Conservation (phyloP, 2,329 filamentous ascomycete species). For the Pleomassaria siparia region DNA sequence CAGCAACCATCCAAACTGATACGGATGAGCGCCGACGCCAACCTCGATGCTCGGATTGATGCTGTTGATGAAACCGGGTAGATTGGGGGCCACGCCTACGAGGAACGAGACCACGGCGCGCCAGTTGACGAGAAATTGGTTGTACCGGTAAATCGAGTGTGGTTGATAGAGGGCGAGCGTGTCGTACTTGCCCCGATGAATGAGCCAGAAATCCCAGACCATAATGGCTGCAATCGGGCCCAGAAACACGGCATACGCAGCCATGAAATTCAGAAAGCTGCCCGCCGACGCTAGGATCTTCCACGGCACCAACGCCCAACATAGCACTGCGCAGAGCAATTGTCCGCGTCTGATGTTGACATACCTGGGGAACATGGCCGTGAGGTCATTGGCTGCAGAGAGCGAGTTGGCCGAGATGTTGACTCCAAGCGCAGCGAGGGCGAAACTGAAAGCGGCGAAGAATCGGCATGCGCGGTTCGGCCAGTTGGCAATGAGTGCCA, state of each 20-base stretch:
- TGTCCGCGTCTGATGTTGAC: slow-evolving; percentile 56
- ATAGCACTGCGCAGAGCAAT: slow-evolving; percentile 47
- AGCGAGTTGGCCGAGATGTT: slow-evolving; percentile 58
- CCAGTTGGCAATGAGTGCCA: slow-evolving; percentile 44
- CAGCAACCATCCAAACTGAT: slow-evolving; percentile 67
- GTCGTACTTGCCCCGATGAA: slow-evolving; percentile 54
- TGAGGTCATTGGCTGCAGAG: slow-evolving; percentile 57
- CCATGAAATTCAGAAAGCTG: slow-evolving; percentile 61
- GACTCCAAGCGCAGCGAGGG: slow-evolving; percentile 54
- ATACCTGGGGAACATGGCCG: slow-evolving; percentile 54
- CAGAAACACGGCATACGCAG: slow-evolving; percentile 66
- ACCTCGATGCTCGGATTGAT: slow-evolving; percentile 45
- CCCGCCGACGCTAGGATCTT: slow-evolving; percentile 48
- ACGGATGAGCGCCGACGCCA: slow-evolving; percentile 56
- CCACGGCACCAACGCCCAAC: slow-evolving; percentile 51
- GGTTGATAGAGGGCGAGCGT: slow-evolving; percentile 56
- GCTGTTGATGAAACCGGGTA: slow-evolving; percentile 57
- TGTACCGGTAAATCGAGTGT: slow-evolving; percentile 54
- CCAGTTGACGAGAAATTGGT: slow-evolving; percentile 57
- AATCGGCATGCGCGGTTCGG: slow-evolving; percentile 42
- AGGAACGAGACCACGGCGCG: slow-evolving; percentile 60
- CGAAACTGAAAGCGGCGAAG: slow-evolving; percentile 47
- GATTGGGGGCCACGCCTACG: slow-evolving; percentile 57
- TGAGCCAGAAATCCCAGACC: slow-evolving; percentile 61
- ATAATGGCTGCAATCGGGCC: slow-evolving; percentile 65